These are phyloP conservation scores for Ustilago esculenta DNA, from an alignment of 1,284 basidiomycete species.

Conservation along the genomic window DNA sequence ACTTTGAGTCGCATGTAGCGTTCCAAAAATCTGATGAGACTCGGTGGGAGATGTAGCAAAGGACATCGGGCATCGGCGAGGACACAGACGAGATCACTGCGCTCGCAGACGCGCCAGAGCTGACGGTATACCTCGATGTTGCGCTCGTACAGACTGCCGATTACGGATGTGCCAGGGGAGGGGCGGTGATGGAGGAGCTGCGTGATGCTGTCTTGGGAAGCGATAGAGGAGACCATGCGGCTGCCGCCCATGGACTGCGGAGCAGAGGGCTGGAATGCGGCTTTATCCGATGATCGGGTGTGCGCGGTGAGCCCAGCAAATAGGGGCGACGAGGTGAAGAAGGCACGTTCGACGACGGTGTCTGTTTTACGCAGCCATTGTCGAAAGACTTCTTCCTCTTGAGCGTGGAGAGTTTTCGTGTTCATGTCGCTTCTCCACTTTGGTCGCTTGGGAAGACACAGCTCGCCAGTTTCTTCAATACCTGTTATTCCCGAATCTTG, in stretches of 20 bases:
- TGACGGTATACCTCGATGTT: conserved; percentile 58
- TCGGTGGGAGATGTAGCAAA: conserved; percentile 72
- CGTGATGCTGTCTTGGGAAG: conserved; percentile 28
- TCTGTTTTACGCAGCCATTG: conserved; percentile 55
- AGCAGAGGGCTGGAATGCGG: conserved; percentile 20
- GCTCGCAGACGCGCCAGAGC: conserved; percentile 66
- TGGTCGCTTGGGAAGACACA: conserved; percentile 51
- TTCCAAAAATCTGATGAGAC: conserved; percentile 70
- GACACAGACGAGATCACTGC: conserved; percentile 82
- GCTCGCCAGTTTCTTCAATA: conserved; percentile 32
- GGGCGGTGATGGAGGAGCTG: conserved; percentile 27
- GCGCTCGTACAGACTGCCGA: conserved; percentile 72
- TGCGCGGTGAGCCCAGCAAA: conserved; percentile 33
- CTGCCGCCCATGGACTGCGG: conserved; percentile 27
- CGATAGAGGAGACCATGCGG: conserved; percentile 34
- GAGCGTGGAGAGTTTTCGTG: conserved; percentile 50
- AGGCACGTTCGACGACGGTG: conserved; percentile 39
- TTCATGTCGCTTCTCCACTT: conserved; percentile 51
- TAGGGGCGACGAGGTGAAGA: conserved; percentile 47
- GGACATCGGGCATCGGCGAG: conserved; percentile 88
- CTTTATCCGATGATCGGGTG: conserved; percentile 29
- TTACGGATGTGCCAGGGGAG: conserved; percentile 69
- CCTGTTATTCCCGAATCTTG: conserved; percentile 28
- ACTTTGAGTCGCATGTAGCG: conserved; percentile 70
- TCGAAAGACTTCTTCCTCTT: conserved; percentile 52